phyloP scores from a whole-genome alignment of 306 rosid species.

The Castanospermum australe region DNA sequence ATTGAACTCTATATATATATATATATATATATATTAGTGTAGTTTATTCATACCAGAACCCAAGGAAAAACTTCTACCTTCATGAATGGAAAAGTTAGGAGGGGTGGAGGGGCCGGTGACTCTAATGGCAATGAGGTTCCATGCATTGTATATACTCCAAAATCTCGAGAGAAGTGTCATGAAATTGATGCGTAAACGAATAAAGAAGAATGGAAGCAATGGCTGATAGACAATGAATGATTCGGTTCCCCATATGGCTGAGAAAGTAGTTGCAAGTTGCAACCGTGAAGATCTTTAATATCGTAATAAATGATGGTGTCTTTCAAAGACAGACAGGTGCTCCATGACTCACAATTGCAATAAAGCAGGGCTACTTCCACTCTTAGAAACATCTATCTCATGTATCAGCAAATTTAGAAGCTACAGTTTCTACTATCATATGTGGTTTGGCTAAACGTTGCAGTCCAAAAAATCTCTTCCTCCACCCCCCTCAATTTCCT shows the following conservation, averaged over 20 bases:
- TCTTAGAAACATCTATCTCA: neutral
- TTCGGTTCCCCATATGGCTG: conserved; percentile 3
- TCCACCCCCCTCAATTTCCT: neutral
- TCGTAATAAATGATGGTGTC: neutral
- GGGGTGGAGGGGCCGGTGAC: neutral
- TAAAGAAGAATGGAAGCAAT: neutral
- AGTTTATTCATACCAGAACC: neutral
- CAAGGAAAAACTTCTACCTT: neutral
- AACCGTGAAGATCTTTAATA: neutral
- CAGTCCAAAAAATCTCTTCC: neutral
- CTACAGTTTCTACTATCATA: neutral
- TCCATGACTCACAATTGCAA: neutral
- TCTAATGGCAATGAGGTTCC: neutral
- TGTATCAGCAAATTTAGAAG: neutral
- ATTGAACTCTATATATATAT: too few species aligned
- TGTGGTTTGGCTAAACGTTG: neutral
- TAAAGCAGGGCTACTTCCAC: neutral
- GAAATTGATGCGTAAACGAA: neutral
- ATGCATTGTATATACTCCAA: neutral
- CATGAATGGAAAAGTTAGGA: neutral
- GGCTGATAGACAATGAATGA: neutral
- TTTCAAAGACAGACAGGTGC: neutral
- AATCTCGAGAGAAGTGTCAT: neutral
- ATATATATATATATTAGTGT: too few species aligned
- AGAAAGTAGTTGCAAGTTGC: neutral